Evolutionary conservation across 345 rosid genomes (phyloP), one percentile per base, ranked within the genome.

Genomic region (Schrenkiella parvula): DNA sequence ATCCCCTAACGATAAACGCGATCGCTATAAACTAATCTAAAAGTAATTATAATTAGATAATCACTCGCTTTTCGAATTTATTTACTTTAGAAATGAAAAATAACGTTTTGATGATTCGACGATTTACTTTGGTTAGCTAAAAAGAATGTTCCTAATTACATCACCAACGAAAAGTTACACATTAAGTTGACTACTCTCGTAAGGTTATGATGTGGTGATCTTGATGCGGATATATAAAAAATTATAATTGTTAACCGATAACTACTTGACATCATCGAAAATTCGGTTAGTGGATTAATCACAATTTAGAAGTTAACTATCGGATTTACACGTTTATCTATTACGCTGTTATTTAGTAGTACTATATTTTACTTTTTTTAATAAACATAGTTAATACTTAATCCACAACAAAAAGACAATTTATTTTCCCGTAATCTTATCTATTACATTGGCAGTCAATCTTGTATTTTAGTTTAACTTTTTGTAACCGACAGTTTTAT

Each of bases 121-220:
- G 66, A 57, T 73, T 56, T 47, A 35, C 14, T 48, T 74, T n/a
- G 5, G 38, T 25, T 34, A 65, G 18, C 26, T 2, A 48, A 57
- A 65, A 54, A 50, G 44, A 66, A 66, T 66, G 72, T 66, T 66
- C 53, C 53, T 38, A 29, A 50, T 32, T 9, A 42, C 39, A 59
- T 67, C 73, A 67, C 48, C 62, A 51, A 57, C 66, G 72, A 46
- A 59, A 59, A 67, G 68, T 66, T 59, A 31, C 59, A 74, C 34
- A 8, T n/a, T 52, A 52, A 52, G 69, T 67, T 75, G 69, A 68
- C 64, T 52, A 68, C 22, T 13, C 54, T 42, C 14, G 54, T 48
- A 17, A 48, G 47, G 58, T 60, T 18, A 42, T 67, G 73, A 52
- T 68, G 69, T 52, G 60, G 69, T 52, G 43, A 52, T 67, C 61